Base-by-base conservation (phyloP, 495 filamentous ascomycete genomes). In the Aspergillus nidulans region DNA sequence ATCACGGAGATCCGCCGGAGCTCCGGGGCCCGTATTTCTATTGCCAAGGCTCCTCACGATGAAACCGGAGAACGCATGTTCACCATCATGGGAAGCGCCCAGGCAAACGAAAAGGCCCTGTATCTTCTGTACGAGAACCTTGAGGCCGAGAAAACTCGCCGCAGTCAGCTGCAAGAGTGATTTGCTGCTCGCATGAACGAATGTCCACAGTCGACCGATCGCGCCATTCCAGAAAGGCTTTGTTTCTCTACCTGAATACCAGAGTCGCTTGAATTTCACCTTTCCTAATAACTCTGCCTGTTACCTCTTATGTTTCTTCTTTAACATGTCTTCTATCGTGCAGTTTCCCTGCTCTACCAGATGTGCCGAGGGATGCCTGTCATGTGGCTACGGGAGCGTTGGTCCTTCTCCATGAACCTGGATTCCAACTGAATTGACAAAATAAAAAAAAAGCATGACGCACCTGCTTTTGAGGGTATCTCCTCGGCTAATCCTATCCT, bases 11-110 rank as follows among this genome's bases (percentile, higher is more conserved):
- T 98, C 62, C 86, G 94, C 64, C 91, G 95, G 74, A 91, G 84
- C 52, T 98, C 94, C 58, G 92, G 92, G 51, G 94, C 94, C 51
- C 87, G 91, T 59, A 98, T 98, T 75, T 96, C 91, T 54, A 98
- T 98, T 69, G 94, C 94, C 60, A 98, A 98, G 80, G 89, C 91
- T 20, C 91, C 95, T 28, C 94, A 98, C 63, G 94, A 97, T 61
- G 95, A 97, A 52, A 92, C 90, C 43, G 94, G 94, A 49, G 94
- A 98, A 81, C 85, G 94, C 64, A 97, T 98, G 94, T 98, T 97
- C 77, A 97, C 94, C 58, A 97, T 98, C 68, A 96, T 95, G 81
- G 94, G 94, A 55, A 95, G 89, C 53, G 84, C 86, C 21, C 82
- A 82, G 71, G 88, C 88, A 57, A 97, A 97, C 64, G 94, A 98